Evolutionary conservation across 2,329 filamentous ascomycete genomes (phyloP).

Genomic region (Talaromyces sp.): DNA sequence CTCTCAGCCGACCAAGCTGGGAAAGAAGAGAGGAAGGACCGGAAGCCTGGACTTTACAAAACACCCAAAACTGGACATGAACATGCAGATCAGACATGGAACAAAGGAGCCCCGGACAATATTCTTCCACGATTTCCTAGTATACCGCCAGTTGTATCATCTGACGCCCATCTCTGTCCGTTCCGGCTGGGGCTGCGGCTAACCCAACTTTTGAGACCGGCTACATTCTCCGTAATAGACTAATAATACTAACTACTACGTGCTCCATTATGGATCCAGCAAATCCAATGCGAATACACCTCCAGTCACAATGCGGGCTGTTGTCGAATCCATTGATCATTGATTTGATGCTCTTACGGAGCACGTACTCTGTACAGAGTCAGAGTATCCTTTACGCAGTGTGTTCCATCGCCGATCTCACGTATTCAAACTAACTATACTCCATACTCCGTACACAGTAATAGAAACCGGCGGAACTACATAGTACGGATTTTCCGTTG

Average conservation of each 20-base stretch:
- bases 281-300: not conserved
- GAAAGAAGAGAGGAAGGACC: not conserved
- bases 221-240: not conserved
- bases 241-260: not conserved
- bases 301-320: not conserved
- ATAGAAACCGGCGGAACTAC: not conserved
- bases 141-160: not conserved
- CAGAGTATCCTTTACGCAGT: no score
- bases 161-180: not conserved
- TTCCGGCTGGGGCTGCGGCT: not conserved
- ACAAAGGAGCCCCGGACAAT: not conserved
- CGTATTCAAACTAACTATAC: not conserved
- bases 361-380: no score
- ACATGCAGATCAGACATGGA: not conserved
- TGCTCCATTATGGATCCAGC: not conserved
- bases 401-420: not conserved
- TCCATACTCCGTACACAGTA: no score
- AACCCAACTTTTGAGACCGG: not conserved
- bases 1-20: not conserved
- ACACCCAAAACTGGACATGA: not conserved
- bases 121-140: not conserved
- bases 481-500: not conserved
- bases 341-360: no score
- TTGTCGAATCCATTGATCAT: not conserved
- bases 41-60: not conserved